Percentiles rank a stretch among this genome's conserved stretches.
These are phyloP conservation scores for Hypomyces rosellus DNA, from an alignment of 2,329 filamentous ascomycete genomes.

Conservation along the genomic window DNA sequence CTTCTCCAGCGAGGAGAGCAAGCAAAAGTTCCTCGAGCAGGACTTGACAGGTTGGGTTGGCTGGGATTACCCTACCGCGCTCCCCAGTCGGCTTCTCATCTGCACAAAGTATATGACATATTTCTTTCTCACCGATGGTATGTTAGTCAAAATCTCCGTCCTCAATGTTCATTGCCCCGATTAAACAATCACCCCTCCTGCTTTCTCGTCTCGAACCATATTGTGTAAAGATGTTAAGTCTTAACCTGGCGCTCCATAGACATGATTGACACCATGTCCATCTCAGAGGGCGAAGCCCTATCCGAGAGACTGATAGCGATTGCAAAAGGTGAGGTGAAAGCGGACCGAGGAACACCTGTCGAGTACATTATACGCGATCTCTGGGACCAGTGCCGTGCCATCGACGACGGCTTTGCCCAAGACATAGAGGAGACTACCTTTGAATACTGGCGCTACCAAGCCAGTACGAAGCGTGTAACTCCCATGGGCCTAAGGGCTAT, in stretches of 20 bases:
- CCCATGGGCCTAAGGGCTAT: not conserved
- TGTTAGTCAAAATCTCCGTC: not conserved
- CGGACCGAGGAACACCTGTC: not conserved
- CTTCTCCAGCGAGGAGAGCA: not conserved
- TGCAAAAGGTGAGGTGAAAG: not conserved
- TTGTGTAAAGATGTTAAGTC: not conserved
- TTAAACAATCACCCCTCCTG: not conserved
- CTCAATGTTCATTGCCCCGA: not conserved
- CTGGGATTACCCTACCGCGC: not conserved
- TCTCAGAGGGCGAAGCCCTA: too few species aligned
- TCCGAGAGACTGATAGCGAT: too few species aligned
- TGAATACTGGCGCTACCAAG: not conserved
- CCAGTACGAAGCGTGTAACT: not conserved
- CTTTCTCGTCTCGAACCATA: not conserved
- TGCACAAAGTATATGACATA: not conserved
- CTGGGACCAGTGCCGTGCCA: too few species aligned
- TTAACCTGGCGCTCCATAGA: too few species aligned
- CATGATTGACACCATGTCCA: too few species aligned
- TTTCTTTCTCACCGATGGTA: not conserved
- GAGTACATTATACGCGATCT: too few species aligned
- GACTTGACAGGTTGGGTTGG: not conserved
- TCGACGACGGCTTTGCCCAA: not conserved
- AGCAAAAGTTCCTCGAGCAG: not conserved
- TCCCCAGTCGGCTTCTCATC: not conserved
- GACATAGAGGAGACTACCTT: not conserved